phyloP scores from a whole-genome alignment of 352 stramenopile genomes.

The Pythium utonaiense region DNA sequence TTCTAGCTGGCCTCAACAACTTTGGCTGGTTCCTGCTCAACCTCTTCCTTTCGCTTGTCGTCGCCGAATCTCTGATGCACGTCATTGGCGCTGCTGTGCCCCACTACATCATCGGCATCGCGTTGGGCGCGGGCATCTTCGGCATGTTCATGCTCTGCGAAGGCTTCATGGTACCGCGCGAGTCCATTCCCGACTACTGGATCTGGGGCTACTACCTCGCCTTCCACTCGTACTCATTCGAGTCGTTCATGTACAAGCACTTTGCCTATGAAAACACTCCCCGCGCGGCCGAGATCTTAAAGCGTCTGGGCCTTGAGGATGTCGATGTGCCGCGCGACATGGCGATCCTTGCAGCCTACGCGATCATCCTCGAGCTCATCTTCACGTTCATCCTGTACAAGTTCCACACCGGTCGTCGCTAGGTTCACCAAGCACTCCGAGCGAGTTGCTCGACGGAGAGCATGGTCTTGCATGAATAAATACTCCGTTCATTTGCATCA shows the following conservation, averaged over 20 bases:
- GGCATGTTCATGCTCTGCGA: slow-evolving; percentile 55
- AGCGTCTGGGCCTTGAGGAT: slow-evolving; percentile 22
- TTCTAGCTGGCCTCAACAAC: slow-evolving; percentile 29
- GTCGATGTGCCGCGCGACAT: slow-evolving; percentile 26
- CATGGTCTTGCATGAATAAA: no score
- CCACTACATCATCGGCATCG: slow-evolving; percentile 59
- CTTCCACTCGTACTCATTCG: slow-evolving; percentile 57
- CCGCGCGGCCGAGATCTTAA: slow-evolving; percentile 14
- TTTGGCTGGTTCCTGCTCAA: slow-evolving; percentile 31
- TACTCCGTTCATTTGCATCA: no score
- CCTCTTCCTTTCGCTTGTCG: slow-evolving; percentile 45
- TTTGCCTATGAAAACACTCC: slow-evolving; percentile 21
- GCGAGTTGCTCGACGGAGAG: no score
- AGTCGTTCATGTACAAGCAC: slow-evolving; percentile 47
- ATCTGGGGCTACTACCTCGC: slow-evolving; percentile 50
- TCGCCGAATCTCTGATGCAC: slow-evolving; percentile 45
- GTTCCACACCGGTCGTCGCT: slow-evolving; percentile 50
- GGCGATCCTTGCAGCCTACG: slow-evolving; percentile 23
- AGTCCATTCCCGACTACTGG: slow-evolving; percentile 36
- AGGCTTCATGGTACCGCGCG: slow-evolving; percentile 44
- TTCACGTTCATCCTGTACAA: slow-evolving; percentile 49
- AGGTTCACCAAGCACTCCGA: no score
- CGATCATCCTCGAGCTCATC: slow-evolving; percentile 25
- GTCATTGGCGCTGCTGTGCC: slow-evolving; percentile 40
- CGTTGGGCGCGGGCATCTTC: slow-evolving; percentile 43